A percentile compares a stretch with the other conserved stretches of the same genome.
These are phyloP conservation scores for Fraxinus ornus DNA, from an alignment of 305 asterid genomes.

Conservation along the genomic window DNA sequence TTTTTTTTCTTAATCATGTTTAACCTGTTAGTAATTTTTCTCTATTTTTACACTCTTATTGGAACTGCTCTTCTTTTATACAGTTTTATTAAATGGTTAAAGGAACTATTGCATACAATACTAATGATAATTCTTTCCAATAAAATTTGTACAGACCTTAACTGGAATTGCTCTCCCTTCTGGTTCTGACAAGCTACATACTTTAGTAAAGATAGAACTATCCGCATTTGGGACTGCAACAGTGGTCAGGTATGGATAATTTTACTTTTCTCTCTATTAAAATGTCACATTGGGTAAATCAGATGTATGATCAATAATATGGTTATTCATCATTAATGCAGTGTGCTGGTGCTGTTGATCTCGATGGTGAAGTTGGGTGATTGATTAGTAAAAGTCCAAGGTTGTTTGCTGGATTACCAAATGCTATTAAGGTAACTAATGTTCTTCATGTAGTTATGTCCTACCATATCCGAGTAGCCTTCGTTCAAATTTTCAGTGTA, in stretches of 20 bases:
- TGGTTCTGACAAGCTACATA: conserved; percentile 48
- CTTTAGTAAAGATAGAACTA: conserved; percentile 44
- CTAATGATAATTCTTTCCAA: neutral
- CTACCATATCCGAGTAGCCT: too few relatives aligned
- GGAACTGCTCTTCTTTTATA: neutral
- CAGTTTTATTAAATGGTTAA: neutral
- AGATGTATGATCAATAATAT: neutral
- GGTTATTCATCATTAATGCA: conserved; percentile 21
- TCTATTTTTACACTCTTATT: neutral
- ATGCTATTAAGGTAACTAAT: conserved; percentile 39
- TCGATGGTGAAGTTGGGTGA: conserved; percentile 42
- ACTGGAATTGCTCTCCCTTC: conserved; percentile 62
- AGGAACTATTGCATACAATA: neutral
- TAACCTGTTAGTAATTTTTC: neutral
- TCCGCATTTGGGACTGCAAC: conserved; percentile 64
- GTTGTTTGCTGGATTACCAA: conserved; percentile 54
- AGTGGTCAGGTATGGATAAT: conserved; percentile 46
- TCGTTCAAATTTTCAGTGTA: too few relatives aligned
- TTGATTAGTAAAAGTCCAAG: conserved; percentile 51
- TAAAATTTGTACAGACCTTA: conserved; percentile 39
- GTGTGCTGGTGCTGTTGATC: conserved; percentile 29
- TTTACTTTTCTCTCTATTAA: neutral
- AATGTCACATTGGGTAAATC: neutral
- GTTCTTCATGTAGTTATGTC: too few relatives aligned
- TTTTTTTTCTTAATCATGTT: neutral